Percentiles rank a stretch among this genome's conserved stretches.
These are phyloP conservation scores for Debaryomyces maramus DNA, from an alignment of 805 yeast genomes.

Conservation along the genomic window DNA sequence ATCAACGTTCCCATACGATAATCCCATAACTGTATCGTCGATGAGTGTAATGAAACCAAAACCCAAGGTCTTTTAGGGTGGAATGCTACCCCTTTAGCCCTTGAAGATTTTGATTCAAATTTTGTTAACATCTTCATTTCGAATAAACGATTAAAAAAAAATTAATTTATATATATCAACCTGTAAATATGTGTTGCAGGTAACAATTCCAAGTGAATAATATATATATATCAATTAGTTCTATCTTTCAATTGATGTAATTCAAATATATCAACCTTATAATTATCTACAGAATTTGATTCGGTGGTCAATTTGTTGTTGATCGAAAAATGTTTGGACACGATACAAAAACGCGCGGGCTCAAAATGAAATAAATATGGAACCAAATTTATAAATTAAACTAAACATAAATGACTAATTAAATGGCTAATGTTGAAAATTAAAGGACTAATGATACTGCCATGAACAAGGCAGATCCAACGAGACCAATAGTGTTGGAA, in stretches of 20 bases:
- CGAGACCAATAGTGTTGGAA: conserved; percentile 17
- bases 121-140: conserved; percentile 75
- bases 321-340: conserved; percentile 7
- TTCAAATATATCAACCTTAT: conserved; percentile 2
- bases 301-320: conserved; percentile 6
- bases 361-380: not conserved
- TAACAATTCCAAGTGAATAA: not conserved
- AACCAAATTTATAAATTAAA: not conserved
- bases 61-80: conserved; percentile 97
- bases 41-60: conserved; percentile 88
- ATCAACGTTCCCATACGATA: conserved; percentile 98
- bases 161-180: not conserved
- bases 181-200: not conserved
- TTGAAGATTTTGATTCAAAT: conserved; percentile 95
- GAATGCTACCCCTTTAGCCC: conserved; percentile 97
- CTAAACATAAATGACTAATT: conserved; percentile 2
- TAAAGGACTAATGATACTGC: conserved; percentile 15
- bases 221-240: conserved; percentile 1
- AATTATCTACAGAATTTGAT: conserved; percentile 1
- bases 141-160: conserved; percentile 12
- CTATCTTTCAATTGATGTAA: conserved; percentile 5
- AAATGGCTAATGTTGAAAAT: not conserved
- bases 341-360: conserved; percentile 1
- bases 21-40: conserved; percentile 99
- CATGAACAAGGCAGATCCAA: conserved; percentile 22